Evolutionary conservation across 2,329 filamentous ascomycete genomes (phyloP).

Genomic region (Calycina herbarum): DNA sequence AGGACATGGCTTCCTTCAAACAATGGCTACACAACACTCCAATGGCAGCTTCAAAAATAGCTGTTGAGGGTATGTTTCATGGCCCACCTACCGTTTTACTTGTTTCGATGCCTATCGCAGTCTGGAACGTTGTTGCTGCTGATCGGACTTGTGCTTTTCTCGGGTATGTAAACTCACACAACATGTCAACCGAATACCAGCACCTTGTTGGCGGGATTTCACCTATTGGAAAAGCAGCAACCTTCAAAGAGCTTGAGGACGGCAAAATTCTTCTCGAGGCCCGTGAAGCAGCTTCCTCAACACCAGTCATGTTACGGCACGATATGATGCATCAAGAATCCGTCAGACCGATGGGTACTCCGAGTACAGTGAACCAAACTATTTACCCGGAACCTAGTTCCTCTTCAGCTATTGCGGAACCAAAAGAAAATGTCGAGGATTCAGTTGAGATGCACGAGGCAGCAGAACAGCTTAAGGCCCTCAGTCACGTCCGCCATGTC

Average conservation of each 20-base stretch:
- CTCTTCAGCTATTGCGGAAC: constrained; percentile 32
- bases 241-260: constrained; percentile 56
- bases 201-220: constrained; percentile 51
- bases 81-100: constrained; percentile 66
- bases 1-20: constrained; percentile 66
- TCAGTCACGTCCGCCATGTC: constrained; percentile 61
- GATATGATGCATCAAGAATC: constrained; percentile 37
- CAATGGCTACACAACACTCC: constrained; percentile 65
- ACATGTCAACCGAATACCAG: constrained; percentile 65
- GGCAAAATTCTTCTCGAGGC: constrained; percentile 54
- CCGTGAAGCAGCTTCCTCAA: constrained; percentile 38
- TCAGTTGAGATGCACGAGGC: constrained; percentile 70
- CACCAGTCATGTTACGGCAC: constrained; percentile 43
- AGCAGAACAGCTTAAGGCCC: constrained; percentile 64
- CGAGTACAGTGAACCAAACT: constrained; percentile 29
- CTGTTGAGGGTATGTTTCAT: constrained; percentile 67
- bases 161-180: constrained; percentile 65
- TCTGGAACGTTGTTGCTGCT: constrained; percentile 65
- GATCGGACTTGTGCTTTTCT: constrained; percentile 67
- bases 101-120: constrained; percentile 63
- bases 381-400: constrained; percentile 31
- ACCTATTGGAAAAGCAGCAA: constrained; percentile 44
- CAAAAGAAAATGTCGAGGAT: constrained; percentile 56
- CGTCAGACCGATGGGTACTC: constrained; percentile 31
- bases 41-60: constrained; percentile 56